phyloP scores from a whole-genome alignment of 352 stramenopile genomes.

The Pythium diclinum region DNA sequence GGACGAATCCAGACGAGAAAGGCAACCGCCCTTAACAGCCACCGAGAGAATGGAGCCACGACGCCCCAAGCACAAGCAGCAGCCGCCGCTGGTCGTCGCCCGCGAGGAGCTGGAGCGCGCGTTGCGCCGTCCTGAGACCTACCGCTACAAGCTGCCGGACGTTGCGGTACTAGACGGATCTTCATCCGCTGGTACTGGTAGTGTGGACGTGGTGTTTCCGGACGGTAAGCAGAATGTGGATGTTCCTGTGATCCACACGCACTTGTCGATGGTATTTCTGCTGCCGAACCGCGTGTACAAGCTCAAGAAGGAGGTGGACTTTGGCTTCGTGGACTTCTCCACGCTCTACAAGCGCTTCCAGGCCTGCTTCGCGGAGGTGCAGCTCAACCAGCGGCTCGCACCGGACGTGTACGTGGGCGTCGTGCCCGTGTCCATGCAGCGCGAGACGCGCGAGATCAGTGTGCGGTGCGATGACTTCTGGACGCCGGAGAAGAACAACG shows the following conservation, averaged over 20 bases:
- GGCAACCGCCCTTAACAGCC: too few relatives aligned
- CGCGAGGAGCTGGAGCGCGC: slow-evolving; percentile 44
- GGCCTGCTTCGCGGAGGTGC: slow-evolving; percentile 62
- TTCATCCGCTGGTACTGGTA: not conserved
- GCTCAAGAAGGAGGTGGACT: slow-evolving; percentile 73
- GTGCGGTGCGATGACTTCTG: slow-evolving; percentile 65
- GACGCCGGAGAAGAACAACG: slow-evolving; percentile 57
- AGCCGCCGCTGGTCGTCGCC: slow-evolving; percentile 43
- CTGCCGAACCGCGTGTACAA: slow-evolving; percentile 64
- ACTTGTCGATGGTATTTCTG: slow-evolving; percentile 75
- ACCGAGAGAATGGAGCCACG: slow-evolving; percentile 45
- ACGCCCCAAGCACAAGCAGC: slow-evolving; percentile 65
- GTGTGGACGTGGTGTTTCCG: slow-evolving; percentile 11
- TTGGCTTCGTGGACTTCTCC: slow-evolving; percentile 71
- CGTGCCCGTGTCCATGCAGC: slow-evolving; percentile 64
- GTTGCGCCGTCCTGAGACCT: slow-evolving; percentile 32
- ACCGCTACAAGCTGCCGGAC: slow-evolving; percentile 26
- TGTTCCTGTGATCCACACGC: slow-evolving; percentile 56
- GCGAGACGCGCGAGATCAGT: slow-evolving; percentile 43
- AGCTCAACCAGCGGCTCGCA: slow-evolving; percentile 68
- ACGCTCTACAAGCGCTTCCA: slow-evolving; percentile 74
- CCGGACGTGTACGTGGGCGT: slow-evolving; percentile 65
- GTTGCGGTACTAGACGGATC: slow-evolving; percentile 25
- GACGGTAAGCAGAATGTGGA: not conserved
- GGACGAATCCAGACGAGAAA: not conserved